These are phyloP conservation scores for Cryptococcus neoformans DNA, from an alignment of 1,284 basidiomycete genomes.

Conservation along the genomic window DNA sequence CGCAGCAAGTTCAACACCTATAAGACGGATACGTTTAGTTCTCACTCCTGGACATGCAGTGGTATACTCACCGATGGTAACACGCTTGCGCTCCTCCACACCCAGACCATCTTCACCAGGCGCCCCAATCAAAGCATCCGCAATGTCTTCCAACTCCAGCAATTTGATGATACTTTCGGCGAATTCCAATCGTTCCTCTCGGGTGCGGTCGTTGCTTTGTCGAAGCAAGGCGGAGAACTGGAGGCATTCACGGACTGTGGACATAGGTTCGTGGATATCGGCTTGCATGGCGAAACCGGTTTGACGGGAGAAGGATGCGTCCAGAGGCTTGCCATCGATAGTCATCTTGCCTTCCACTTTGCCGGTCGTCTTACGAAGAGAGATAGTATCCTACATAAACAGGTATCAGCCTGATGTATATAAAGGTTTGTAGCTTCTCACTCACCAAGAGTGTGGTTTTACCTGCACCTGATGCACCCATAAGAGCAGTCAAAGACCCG, in stretches of 20 bases:
- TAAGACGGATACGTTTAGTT: too few species aligned
- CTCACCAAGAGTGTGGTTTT: slow-evolving; percentile 55
- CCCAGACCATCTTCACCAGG: slow-evolving; percentile 55
- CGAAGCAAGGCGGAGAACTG: slow-evolving; percentile 60
- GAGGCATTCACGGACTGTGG: slow-evolving; percentile 60
- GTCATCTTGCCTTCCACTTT: not conserved
- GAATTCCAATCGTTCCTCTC: slow-evolving; percentile 55
- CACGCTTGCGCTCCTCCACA: slow-evolving; percentile 52
- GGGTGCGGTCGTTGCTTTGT: slow-evolving; percentile 53
- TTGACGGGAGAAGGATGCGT: not conserved
- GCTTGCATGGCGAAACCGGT: slow-evolving; percentile 66
- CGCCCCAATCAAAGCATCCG: slow-evolving; percentile 53
- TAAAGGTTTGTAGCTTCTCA: too few species aligned
- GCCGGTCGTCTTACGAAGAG: not conserved
- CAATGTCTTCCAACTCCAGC: slow-evolving; percentile 54
- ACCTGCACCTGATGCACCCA: slow-evolving; percentile 59
- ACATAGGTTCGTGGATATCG: slow-evolving; percentile 82
- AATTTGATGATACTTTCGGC: slow-evolving; percentile 56
- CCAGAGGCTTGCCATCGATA: not conserved
- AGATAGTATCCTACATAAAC: not conserved
- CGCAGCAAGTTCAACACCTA: slow-evolving; percentile 58
- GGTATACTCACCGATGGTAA: slow-evolving; percentile 52
- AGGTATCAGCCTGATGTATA: too few species aligned
- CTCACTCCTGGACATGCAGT: too few species aligned
- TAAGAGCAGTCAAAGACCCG: slow-evolving; percentile 59